Conservation (phyloP, 495 filamentous ascomycete genomes). For the Hamigera avellanea region DNA sequence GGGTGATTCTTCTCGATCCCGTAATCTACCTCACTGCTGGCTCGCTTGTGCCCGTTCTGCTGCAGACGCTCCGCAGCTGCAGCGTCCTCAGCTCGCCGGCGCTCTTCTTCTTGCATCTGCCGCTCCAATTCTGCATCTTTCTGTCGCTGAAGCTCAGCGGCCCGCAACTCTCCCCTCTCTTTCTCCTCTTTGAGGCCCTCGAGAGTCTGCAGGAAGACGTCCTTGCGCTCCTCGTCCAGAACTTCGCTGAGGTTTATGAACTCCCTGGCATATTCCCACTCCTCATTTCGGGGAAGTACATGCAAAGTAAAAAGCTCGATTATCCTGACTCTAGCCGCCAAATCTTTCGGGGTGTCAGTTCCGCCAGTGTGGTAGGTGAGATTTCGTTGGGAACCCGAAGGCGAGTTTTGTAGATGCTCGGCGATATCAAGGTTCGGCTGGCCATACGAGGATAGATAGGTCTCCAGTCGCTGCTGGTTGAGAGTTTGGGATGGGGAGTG, state of each 20-base stretch:
- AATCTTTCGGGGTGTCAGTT: slow-evolving; percentile 66
- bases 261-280: slow-evolving; percentile 89
- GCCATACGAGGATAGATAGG: slow-evolving; percentile 70
- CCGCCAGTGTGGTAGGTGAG: slow-evolving; percentile 37
- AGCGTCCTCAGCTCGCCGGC: slow-evolving; percentile 49
- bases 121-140: slow-evolving; percentile 51
- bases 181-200: slow-evolving; percentile 52
- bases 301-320: slow-evolving; percentile 91
- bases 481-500: slow-evolving; percentile 72
- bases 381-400: slow-evolving; percentile 10
- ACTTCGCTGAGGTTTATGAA: slow-evolving; percentile 77
- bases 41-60: slow-evolving; percentile 38
- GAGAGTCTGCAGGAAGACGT: slow-evolving; percentile 66
- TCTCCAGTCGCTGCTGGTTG: slow-evolving; percentile 82
- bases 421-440: slow-evolving; percentile 57
- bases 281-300: slow-evolving; percentile 76
- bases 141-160: slow-evolving; percentile 46
- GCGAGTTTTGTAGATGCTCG: slow-evolving; percentile 37
- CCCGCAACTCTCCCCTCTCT: slow-evolving; percentile 58
- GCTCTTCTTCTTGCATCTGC: slow-evolving; percentile 42
- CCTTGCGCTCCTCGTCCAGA: slow-evolving; percentile 84
- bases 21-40: slow-evolving; percentile 42
- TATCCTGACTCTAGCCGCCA: slow-evolving; percentile 68
- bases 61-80: slow-evolving; percentile 27
- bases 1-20: slow-evolving; percentile 36